A percentile compares a stretch with the other conserved stretches of the same genome.
These are phyloP conservation scores for Phialophora verrucosa DNA, from an alignment of 2,329 filamentous ascomycete species.

Conservation along the genomic window DNA sequence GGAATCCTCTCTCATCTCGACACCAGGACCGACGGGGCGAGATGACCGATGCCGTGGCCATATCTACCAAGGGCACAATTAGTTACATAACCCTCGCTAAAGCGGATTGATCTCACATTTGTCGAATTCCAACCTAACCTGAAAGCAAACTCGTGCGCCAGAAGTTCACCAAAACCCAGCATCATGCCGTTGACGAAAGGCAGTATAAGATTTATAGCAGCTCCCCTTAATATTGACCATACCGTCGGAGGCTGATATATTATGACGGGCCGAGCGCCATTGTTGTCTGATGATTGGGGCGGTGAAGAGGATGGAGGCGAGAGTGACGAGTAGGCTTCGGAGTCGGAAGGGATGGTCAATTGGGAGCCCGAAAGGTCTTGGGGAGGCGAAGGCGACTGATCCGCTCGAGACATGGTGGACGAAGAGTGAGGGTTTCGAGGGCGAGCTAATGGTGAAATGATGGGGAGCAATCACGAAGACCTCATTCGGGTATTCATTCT, in stretches of 20 bases:
- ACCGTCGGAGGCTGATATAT: constrained; percentile 88
- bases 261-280: constrained; percentile 66
- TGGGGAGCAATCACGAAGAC: constrained; percentile 21
- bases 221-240: constrained; percentile 83
- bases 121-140: constrained; percentile 91
- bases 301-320: constrained; percentile 45
- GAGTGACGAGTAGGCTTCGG: constrained; percentile 54
- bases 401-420: constrained; percentile 31
- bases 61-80: constrained; percentile 24
- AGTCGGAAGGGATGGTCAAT: constrained; percentile 54
- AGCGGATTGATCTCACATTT: constrained; percentile 70
- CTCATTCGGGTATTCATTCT: constrained; percentile 21
- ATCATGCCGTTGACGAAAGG: constrained; percentile 98
- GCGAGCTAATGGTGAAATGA: constrained; percentile 1
- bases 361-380: constrained; percentile 40
- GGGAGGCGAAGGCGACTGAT: constrained; percentile 38
- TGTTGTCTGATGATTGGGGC: constrained; percentile 46
- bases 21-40: constrained; percentile 76
- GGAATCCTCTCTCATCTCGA: constrained; percentile 76
- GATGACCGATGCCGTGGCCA: constrained; percentile 36
- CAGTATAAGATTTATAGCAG: constrained; percentile 92
- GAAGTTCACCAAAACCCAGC: constrained; percentile 95
- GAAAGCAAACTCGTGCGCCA: constrained; percentile 95
- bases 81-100: not conserved
- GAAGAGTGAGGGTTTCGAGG: constrained; percentile 11